Evolutionary conservation across 441 rosid genomes (phyloP), one percentile per base, ranked within the genome.

Genomic region (Adansonia gregorii): DNA sequence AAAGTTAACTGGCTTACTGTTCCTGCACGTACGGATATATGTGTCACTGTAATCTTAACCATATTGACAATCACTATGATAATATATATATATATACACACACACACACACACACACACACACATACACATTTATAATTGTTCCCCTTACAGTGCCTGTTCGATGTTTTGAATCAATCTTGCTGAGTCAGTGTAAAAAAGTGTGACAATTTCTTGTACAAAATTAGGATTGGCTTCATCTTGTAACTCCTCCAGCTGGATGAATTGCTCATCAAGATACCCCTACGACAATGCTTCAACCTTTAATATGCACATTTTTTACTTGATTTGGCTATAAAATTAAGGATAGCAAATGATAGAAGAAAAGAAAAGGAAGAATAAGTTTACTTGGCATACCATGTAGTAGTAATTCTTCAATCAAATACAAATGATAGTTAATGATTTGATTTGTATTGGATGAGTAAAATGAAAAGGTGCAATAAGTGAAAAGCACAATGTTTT

Each of bases 251-350:
- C 94, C 59, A 90, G 87, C 76, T 88, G 87, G 55, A 79, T 73
- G 80, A 89, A 85, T 73, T 87, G 94, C n/a, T 89, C 94, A 19
- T 90, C 94, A 27, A 90, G 86, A 67, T 83, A 90, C 0, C 91
- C 94, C 92, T 90, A 78, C 48, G 78, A 61, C 31, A 68, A 35
- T 43, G 20, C 20, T 60, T 43, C 68, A 43, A 35, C 3, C 39
- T 35, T 35, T 35, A 35, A 17, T 10, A 52, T 6, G 46, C 55
- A 72, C 31, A 78, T 22, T n/a, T 9, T 35, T 35, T 35, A 54
- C 15, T 35, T 64, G 46, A 31, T 64, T 63, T 67, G 71, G 15
- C 15, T 8, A 17, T 9, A 10, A 67, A 67, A 27, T 43, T 43
- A 45, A 41, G 15, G 15, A 43, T 41, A 11, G 12, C 11, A 11